Base-by-base conservation (phyloP, 225 moss, liverwort and hornwort species). In the Marchantia polymorpha region DNA sequence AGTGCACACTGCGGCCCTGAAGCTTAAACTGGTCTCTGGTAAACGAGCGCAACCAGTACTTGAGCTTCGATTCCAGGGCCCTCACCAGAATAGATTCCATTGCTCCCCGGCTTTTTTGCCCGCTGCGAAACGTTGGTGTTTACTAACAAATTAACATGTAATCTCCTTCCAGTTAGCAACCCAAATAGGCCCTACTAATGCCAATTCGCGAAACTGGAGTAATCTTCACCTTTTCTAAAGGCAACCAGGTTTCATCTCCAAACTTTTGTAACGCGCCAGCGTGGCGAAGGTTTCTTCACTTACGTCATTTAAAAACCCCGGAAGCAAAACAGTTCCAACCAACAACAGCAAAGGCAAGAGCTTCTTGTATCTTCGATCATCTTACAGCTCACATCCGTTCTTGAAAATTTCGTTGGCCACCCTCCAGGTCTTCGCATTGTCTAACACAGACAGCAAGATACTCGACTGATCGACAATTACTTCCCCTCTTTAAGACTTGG, bases 21-120 rank as follows among this genome's bases (percentile, higher is more conserved):
- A 99, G 92, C 85, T 93, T 99, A 86, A 99, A 94, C 85, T 99
- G 99, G 60, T 99, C 99, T 73, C 99, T 90, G 82, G 93, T 90
- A 84, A 95, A 99, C 25, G 93, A 89, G 78, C 90, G 89, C 81
- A 99, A 78, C 99, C 99, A 99, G 80, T 99, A 93, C 78, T 93
- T 93, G 59, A 99, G 85, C 85, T 95, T 99, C 59, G 99, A 95
- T 63, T 99, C 99, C 54, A 99, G 87, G 53, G 95, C 99, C 85
- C 91, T 89, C 77, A 92, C 85, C 77, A 99, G 79, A 50, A 99
- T 83, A 61, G 99, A 93, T 89, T 99, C 95, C 99, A 99, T 99
- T 19, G 69, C 75, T 66, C 54, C 71, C 71, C 49, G 51, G 51
- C n/a, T 49, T 71, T 51, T 71, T 20, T 11, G 7, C 47, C 49